Evolutionary conservation across 2,329 filamentous ascomycete genomes (phyloP).

Genomic region (Fusarium sp.): DNA sequence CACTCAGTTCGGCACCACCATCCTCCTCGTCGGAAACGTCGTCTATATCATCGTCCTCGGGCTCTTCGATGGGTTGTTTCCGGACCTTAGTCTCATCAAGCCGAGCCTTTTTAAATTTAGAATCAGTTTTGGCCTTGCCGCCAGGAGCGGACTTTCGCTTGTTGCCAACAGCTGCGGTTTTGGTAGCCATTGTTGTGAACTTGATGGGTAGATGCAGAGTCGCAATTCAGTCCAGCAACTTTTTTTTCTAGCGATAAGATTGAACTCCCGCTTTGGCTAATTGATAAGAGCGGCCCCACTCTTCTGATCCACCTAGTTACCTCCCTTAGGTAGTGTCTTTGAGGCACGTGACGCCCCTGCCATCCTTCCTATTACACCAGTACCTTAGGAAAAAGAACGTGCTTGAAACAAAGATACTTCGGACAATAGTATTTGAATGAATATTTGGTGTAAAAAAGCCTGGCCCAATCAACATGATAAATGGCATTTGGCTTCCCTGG

Average conservation of each 20-base stretch:
- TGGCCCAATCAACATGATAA: not conserved
- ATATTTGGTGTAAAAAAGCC: not conserved
- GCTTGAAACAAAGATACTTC: not conserved
- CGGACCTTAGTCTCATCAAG: constrained; percentile 48
- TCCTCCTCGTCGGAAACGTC: constrained; percentile 64
- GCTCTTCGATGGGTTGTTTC: constrained; percentile 52
- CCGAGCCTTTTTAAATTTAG: constrained; percentile 62
- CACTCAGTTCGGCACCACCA: constrained; percentile 60
- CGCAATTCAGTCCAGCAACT: constrained; percentile 34
- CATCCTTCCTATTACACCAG: not conserved
- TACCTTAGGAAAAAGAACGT: not conserved
- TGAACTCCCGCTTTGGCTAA: constrained; percentile 12
- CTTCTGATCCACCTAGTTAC: too few species aligned
- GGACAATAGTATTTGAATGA: not conserved
- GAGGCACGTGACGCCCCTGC: constrained; percentile 13
- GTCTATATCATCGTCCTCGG: constrained; percentile 55
- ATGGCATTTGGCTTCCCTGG: not conserved
- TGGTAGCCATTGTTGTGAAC: constrained; percentile 57
- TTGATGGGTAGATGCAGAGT: constrained; percentile 30
- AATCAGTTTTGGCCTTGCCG: constrained; percentile 55
- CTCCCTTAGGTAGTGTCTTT: not conserved
- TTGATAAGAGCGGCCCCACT: constrained; percentile 26
- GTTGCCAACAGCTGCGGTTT: constrained; percentile 55
- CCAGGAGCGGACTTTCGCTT: constrained; percentile 66
- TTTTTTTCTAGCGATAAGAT: constrained; percentile 42